Percentiles rank a stretch among this genome's conserved stretches.
These are phyloP conservation scores for Penicillium nucicola DNA, from an alignment of 495 filamentous ascomycete genomes.

Conservation along the genomic window DNA sequence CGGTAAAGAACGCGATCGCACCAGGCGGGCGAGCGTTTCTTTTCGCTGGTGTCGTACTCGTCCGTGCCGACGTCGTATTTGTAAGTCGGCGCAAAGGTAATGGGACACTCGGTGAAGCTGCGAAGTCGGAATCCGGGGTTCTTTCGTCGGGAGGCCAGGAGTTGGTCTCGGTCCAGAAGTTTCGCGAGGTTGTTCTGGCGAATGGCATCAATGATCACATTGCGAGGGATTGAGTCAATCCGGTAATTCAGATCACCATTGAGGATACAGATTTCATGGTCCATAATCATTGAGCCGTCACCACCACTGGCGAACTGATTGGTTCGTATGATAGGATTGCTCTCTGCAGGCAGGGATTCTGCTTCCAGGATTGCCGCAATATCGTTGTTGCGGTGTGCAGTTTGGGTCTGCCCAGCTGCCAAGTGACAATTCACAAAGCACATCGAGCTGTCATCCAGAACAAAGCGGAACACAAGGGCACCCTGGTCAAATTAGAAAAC, in stretches of 20 bases:
- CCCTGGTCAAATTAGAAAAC: constrained; percentile 47
- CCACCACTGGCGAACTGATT: constrained; percentile 86
- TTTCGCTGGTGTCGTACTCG: constrained; percentile 90
- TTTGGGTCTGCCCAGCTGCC: constrained; percentile 88
- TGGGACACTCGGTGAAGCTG: constrained; percentile 79
- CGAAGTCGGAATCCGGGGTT: constrained; percentile 87
- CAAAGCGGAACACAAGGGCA: constrained; percentile 85
- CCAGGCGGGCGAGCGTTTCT: constrained; percentile 94
- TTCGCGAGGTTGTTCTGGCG: constrained; percentile 77
- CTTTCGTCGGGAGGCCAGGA: constrained; percentile 78
- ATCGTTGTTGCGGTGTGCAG: constrained; percentile 88
- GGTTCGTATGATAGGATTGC: constrained; percentile 53
- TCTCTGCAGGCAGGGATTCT: constrained; percentile 64
- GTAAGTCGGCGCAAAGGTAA: constrained; percentile 93
- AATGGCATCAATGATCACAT: constrained; percentile 82
- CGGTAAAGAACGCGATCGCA: constrained; percentile 91
- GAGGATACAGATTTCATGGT: constrained; percentile 93
- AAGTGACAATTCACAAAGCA: constrained; percentile 98
- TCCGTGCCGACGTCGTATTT: constrained; percentile 97
- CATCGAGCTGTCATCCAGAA: constrained; percentile 85
- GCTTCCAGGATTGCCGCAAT: constrained; percentile 86
- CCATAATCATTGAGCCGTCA: constrained; percentile 92
- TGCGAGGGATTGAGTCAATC: constrained; percentile 93
- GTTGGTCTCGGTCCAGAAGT: constrained; percentile 90
- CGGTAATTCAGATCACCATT: constrained; percentile 98